These are phyloP conservation scores for Rheum nobile DNA, from an alignment of 148 eudicot genomes.

Conservation along the genomic window DNA sequence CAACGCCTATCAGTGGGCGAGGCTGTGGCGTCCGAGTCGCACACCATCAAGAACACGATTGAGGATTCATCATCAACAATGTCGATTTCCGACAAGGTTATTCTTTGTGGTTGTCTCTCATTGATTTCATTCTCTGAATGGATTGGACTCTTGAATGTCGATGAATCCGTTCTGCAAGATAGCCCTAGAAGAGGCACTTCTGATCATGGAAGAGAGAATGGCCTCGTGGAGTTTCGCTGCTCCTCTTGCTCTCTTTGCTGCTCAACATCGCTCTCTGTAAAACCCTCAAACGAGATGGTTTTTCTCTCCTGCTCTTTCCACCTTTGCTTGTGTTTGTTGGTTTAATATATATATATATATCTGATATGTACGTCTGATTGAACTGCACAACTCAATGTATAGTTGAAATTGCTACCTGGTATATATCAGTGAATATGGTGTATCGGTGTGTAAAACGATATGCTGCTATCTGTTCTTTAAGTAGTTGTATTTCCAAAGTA, in stretches of 20 bases:
- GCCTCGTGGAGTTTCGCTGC: constrained; percentile 14
- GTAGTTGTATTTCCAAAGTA: background rate
- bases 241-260: constrained; percentile 24
- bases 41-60: too few relatives aligned
- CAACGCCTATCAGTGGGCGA: too few relatives aligned
- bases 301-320: background rate
- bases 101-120: too few relatives aligned
- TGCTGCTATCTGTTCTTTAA: too few relatives aligned
- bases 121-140: too few relatives aligned
- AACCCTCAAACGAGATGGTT: constrained; percentile 65
- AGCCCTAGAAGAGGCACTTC: too few relatives aligned
- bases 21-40: too few relatives aligned
- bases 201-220: too few relatives aligned
- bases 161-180: too few relatives aligned
- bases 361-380: background rate
- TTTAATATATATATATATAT: background rate
- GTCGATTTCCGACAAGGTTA: too few relatives aligned
- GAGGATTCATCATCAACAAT: too few relatives aligned
- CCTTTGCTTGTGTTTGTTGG: background rate
- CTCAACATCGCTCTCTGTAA: constrained; percentile 27
- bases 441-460: background rate
- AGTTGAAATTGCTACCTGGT: background rate
- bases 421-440: background rate
- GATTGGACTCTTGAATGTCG: too few relatives aligned
- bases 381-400: background rate